phyloP scores from a whole-genome alignment of 1,139 yeast genomes.

The Debaryomyces robertsiae region DNA sequence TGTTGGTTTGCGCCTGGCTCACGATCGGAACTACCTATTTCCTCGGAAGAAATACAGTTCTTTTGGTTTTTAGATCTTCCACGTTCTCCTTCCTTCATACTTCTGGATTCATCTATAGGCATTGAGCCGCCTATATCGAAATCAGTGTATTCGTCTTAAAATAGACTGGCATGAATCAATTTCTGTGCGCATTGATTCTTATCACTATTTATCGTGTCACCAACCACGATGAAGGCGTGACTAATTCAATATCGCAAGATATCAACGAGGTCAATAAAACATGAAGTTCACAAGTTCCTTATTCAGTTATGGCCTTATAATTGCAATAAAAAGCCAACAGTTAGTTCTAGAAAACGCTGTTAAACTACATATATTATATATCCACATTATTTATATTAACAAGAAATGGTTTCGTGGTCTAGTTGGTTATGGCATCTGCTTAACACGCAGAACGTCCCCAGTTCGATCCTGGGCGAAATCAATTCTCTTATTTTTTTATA shows the following conservation, averaged over 20 bases:
- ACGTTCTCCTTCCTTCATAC: conserved; percentile 4
- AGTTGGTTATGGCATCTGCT: conserved; percentile 99
- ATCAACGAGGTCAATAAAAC: too few species aligned
- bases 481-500: conserved; percentile 5
- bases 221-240: too few species aligned
- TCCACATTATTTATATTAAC: not conserved
- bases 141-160: conserved; percentile 1
- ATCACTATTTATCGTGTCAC: too few species aligned
- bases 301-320: too few species aligned
- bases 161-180: conserved; percentile 1
- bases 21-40: conserved; percentile 1
- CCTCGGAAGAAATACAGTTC: conserved; percentile 2
- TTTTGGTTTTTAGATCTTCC: conserved; percentile 7
- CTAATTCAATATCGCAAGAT: too few species aligned
- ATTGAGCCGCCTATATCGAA: not conserved
- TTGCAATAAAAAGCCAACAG: too few species aligned
- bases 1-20: not conserved
- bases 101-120: conserved; percentile 1
- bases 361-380: too few species aligned
- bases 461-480: conserved; percentile 99
- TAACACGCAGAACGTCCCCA: conserved; percentile 99
- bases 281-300: too few species aligned
- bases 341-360: too few species aligned
- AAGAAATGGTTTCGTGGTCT: conserved; percentile 70
- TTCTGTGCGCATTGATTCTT: conserved; percentile 3